phyloP scores from a whole-genome alignment of 2,329 filamentous ascomycete genomes.

The Exophiala aquamarina region DNA sequence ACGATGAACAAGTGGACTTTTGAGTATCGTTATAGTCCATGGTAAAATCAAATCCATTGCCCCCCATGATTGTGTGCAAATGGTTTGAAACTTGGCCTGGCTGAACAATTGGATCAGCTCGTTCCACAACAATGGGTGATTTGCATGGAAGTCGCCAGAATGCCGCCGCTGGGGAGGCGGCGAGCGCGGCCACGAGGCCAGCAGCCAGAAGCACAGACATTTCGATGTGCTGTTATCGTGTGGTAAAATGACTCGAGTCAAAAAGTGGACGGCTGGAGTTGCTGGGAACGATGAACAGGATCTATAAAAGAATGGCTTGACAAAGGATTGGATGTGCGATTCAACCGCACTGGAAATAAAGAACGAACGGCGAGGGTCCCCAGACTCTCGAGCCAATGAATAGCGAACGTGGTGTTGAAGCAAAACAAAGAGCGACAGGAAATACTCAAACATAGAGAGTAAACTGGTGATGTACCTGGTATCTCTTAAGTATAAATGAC shows the following conservation, averaged over 20 bases:
- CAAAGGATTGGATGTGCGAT: slow-evolving; percentile 24
- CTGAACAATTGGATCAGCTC: slow-evolving; percentile 64
- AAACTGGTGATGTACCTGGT: no score
- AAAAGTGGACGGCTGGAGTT: slow-evolving; percentile 5
- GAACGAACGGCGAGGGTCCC: slow-evolving; percentile 25
- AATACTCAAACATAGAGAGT: no score
- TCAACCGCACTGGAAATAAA: slow-evolving; percentile 23
- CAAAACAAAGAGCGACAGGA: slow-evolving; percentile 5
- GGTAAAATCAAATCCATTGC: slow-evolving; percentile 65
- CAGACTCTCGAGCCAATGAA: slow-evolving; percentile 22
- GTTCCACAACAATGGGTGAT: slow-evolving; percentile 33
- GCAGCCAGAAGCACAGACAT: slow-evolving; percentile 21
- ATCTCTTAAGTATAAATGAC: no score
- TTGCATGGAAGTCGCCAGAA: slow-evolving; percentile 31
- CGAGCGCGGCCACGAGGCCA: slow-evolving; percentile 21
- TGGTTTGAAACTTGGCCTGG: slow-evolving; percentile 62
- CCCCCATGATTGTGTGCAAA: slow-evolving; percentile 70
- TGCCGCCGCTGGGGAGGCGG: slow-evolving; percentile 27
- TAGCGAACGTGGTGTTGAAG: slow-evolving; percentile 16
- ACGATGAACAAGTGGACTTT: slow-evolving; percentile 68
- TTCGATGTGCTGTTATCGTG: slow-evolving; percentile 9
- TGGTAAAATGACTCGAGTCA: slow-evolving; percentile 1
- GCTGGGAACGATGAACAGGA: slow-evolving; percentile 13
- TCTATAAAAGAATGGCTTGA: slow-evolving; percentile 17
- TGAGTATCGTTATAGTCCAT: slow-evolving; percentile 35